phyloP scores from a whole-genome alignment of 805 yeast species.

The Ascoidea asiatica region DNA sequence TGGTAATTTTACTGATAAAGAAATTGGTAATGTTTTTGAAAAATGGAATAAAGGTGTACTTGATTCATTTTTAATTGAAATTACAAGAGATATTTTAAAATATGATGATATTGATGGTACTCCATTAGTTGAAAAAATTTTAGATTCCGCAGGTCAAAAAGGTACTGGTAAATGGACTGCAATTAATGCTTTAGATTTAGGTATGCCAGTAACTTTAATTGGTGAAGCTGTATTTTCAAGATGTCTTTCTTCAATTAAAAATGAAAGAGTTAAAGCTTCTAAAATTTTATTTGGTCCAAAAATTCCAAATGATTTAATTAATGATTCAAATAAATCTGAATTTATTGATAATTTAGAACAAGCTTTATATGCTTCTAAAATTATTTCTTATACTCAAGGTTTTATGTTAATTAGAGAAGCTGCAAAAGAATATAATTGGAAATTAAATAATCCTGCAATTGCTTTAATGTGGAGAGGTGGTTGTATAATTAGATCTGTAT shows the following conservation, averaged over 20 bases:
- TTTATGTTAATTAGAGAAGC: slow-evolving; percentile 99
- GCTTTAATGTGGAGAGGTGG: slow-evolving; percentile 99
- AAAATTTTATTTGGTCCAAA: slow-evolving; percentile 68
- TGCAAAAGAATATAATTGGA: slow-evolving; percentile 93
- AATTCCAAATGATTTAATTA: slow-evolving; percentile 44
- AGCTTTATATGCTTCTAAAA: slow-evolving; percentile 96
- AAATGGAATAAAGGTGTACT: slow-evolving; percentile 96
- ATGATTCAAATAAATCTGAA: slow-evolving; percentile 49
- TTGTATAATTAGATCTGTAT: slow-evolving; percentile 97
- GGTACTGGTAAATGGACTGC: slow-evolving; percentile 99
- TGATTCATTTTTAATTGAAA: slow-evolving; percentile 93
- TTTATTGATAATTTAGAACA: slow-evolving; percentile 92
- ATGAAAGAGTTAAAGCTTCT: slow-evolving; percentile 83
- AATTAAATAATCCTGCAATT: slow-evolving; percentile 93
- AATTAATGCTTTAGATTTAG: slow-evolving; percentile 91
- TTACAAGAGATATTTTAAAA: slow-evolving; percentile 88
- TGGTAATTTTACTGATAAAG: slow-evolving; percentile 81
- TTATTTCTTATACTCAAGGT: slow-evolving; percentile 98
- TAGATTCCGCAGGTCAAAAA: slow-evolving; percentile 97
- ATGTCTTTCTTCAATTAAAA: slow-evolving; percentile 85
- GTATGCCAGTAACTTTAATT: slow-evolving; percentile 95
- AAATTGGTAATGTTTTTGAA: slow-evolving; percentile 84
- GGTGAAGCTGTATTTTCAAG: slow-evolving; percentile 98
- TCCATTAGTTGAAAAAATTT: slow-evolving; percentile 90
- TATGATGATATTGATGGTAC: slow-evolving; percentile 82